Evolutionary conservation across 225 moss, liverwort and hornwort species (phyloP).

Genomic region (Climacium dendroides): DNA sequence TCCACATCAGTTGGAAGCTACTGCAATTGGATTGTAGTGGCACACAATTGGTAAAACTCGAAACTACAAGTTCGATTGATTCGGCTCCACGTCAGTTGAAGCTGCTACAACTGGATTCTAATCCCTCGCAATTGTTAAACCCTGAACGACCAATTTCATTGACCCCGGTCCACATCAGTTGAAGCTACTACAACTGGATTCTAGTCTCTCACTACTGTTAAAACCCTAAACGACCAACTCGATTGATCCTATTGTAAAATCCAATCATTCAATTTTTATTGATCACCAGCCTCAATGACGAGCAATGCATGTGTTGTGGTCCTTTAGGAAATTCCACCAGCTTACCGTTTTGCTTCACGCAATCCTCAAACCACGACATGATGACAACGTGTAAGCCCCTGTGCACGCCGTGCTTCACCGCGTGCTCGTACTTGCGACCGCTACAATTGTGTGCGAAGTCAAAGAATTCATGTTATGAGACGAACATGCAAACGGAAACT

Average conservation of each 20-base stretch:
- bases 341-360: slow-evolving; percentile 33
- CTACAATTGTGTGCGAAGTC: slow-evolving; percentile 30
- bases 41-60: neutral
- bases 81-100: neutral
- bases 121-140: neutral
- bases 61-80: too few relatives aligned
- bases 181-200: neutral
- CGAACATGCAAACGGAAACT: neutral
- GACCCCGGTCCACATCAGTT: neutral
- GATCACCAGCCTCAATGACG: neutral
- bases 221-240: neutral
- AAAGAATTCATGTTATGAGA: neutral
- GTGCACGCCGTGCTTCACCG: slow-evolving; percentile 39
- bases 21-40: neutral
- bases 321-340: neutral
- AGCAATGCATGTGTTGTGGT: neutral
- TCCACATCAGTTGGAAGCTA: neutral
- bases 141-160: neutral
- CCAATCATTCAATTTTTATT: neutral
- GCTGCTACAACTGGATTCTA: neutral
- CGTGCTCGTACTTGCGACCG: slow-evolving; percentile 46
- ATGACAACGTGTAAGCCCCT: slow-evolving; percentile 29
- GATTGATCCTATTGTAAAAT: neutral
- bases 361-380: slow-evolving; percentile 35
- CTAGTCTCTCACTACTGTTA: neutral